phyloP scores from a whole-genome alignment of 2,329 filamentous ascomycete species.

The Botrytis medusae region DNA sequence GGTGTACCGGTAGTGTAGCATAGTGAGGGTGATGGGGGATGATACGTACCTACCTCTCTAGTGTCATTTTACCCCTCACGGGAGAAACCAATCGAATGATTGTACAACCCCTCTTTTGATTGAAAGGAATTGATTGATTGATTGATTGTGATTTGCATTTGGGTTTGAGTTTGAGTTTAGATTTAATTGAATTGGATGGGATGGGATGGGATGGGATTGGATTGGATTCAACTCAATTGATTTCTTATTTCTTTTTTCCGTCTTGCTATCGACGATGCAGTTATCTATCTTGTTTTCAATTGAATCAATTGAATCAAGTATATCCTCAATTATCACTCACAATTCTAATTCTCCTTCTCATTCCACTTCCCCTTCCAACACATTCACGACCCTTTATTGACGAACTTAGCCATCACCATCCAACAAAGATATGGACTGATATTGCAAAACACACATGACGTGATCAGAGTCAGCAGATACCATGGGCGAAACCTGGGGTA shows the following conservation, averaged over 20 bases:
- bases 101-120: constrained; percentile 1
- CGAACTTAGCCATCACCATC: too few relatives aligned
- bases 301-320: neutral
- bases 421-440: neutral
- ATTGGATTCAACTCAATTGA: neutral
- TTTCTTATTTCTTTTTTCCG: neutral
- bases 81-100: neutral
- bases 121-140: neutral
- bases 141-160: neutral
- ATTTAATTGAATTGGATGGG: too few relatives aligned
- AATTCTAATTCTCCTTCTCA: too few relatives aligned
- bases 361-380: too few relatives aligned
- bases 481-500: constrained; percentile 7
- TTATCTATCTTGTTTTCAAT: neutral
- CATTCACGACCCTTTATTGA: too few relatives aligned
- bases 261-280: too few relatives aligned
- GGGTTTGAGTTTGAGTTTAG: too few relatives aligned
- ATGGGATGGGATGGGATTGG: neutral
- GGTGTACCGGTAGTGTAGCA: too few relatives aligned
- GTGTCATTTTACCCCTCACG: constrained; percentile 10
- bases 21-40: neutral
- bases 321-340: neutral
- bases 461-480: constrained; percentile 12
- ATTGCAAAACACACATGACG: neutral
- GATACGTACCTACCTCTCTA: neutral